phyloP scores from a whole-genome alignment of 805 yeast species.

The Saccharomyces eubayanus region DNA sequence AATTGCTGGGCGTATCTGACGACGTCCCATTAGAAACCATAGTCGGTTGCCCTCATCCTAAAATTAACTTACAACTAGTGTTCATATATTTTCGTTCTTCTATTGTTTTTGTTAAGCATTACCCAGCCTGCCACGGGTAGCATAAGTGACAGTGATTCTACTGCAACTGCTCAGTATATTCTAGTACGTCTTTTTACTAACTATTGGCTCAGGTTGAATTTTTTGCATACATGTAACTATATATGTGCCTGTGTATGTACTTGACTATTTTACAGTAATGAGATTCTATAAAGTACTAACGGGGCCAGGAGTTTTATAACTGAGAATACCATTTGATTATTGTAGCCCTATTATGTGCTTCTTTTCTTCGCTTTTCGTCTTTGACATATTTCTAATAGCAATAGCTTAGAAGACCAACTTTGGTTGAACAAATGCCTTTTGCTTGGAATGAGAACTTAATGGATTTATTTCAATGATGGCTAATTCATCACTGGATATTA shows the following conservation, averaged over 20 bases:
- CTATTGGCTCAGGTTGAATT: not conserved
- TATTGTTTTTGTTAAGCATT: not conserved
- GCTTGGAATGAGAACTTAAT: constrained; percentile 41
- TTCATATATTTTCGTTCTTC: not conserved
- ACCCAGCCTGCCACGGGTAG: not conserved
- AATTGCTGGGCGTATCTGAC: not conserved
- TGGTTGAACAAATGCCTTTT: constrained; percentile 59
- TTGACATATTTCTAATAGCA: not conserved
- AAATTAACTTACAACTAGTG: not conserved
- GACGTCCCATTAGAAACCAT: not conserved
- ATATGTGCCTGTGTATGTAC: not conserved
- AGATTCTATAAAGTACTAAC: not conserved
- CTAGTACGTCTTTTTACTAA: not conserved
- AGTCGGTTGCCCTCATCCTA: not conserved
- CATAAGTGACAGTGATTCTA: not conserved
- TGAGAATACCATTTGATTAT: not conserved
- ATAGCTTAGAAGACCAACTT: constrained; percentile 40
- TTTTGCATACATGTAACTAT: not conserved
- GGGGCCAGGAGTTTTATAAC: not conserved
- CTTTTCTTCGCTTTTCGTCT: not conserved
- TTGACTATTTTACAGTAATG: not conserved
- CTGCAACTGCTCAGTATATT: not conserved
- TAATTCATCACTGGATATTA: constrained; percentile 47
- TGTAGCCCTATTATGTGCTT: not conserved
- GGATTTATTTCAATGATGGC: constrained; percentile 72